Percentiles rank a stretch among this genome's conserved stretches.
Evolutionary conservation across 2,329 filamentous ascomycete genomes (phyloP).

Genomic region (Paecilomyces formosus): DNA sequence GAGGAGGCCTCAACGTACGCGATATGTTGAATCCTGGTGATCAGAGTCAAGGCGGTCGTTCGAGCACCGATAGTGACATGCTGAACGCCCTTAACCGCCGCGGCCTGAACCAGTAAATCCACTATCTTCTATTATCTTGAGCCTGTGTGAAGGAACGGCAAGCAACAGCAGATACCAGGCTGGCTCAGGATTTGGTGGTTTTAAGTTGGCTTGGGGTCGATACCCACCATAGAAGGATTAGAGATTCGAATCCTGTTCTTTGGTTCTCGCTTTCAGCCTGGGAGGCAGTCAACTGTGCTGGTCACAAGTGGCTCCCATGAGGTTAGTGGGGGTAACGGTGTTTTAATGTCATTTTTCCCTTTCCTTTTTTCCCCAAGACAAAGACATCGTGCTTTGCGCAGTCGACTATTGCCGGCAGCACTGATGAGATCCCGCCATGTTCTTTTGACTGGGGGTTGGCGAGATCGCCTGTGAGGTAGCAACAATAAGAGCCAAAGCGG

Average conservation of each 20-base stretch:
- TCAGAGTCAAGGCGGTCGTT: constrained; percentile 26
- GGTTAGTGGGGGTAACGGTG: constrained; percentile 1
- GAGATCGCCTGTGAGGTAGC: background rate
- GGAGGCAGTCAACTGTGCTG: constrained; percentile 6
- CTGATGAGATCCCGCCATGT: background rate
- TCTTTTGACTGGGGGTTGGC: background rate
- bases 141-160: background rate
- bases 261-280: constrained; percentile 1
- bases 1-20: constrained; percentile 40
- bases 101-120: constrained; percentile 24
- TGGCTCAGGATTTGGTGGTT: background rate
- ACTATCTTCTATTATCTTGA: background rate
- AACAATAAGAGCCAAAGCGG: background rate
- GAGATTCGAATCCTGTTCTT: background rate
- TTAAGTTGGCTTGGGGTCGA: background rate
- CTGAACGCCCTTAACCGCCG: constrained; percentile 40
- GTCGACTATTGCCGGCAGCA: background rate
- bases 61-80: constrained; percentile 44
- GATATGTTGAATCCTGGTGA: constrained; percentile 41
- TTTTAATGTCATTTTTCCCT: constrained; percentile 2
- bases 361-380: background rate
- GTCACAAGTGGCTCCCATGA: constrained; percentile 4
- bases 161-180: background rate
- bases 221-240: background rate
- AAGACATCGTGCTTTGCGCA: background rate